Evolutionary conservation across 345 rosid species (phyloP), one percentile per base, ranked within the genome.

Genomic region (Atalantia buxifolia): DNA sequence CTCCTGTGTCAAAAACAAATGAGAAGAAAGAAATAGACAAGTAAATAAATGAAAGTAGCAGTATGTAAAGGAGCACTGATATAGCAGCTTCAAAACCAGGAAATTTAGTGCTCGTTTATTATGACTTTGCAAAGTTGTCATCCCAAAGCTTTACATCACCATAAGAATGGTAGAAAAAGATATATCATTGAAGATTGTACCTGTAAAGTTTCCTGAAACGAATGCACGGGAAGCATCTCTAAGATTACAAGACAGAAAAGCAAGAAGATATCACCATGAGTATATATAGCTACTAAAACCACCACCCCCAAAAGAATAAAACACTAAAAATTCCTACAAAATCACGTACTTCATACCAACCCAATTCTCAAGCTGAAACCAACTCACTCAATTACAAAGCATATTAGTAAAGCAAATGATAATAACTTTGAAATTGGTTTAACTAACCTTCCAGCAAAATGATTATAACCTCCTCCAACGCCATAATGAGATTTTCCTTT

Each of bases 221-320:
- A 94, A 94, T 64, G 97, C 97, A 66, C 95, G 97, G 70, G 97
- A 92, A 84, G 99, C 98, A 53, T 96, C 97, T 86, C 97, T 92
- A 86, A 66, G 62, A 76, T 35, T 35, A 81, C 65, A 72, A 77
- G 69, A 62, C 80, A 85, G 25, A 73, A 45, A 79, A 31, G 16
- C 66, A 74, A 76, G 74, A 6, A 75, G 60, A 22, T 66, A 80
- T 84, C 74, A 84, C 81, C 69, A 30, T 63, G 25, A 9, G 60
- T 63, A 30, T 42, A n/a, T 28, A 31, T 12, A 25, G 16, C 50
- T 45, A 45, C 50, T 45, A 45, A 45, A 45, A 13, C 16, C 50
- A 45, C 50, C 13, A 62, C 30, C 22, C 27, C 65, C 65, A 27
- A 27, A 25, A 61, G 64, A 25, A 25, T 3, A 3, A 25, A 61